A percentile compares a stretch with the other conserved stretches of the same genome.
Conservation (phyloP, 176 grass and related monocot species). For the Tillandsia leiboldiana region DNA sequence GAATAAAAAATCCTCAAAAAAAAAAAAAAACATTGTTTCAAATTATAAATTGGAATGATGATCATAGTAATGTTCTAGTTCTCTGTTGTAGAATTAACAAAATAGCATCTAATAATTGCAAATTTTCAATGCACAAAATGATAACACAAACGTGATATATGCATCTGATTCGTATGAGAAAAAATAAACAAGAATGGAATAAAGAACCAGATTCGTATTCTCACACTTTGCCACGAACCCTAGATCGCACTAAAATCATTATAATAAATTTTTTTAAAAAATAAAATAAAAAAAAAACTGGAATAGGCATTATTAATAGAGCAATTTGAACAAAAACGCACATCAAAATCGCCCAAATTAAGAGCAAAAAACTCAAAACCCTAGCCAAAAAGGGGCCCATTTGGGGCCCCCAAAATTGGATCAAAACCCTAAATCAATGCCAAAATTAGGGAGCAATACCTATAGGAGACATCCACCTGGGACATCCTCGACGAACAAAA, state of each 20-base stretch:
- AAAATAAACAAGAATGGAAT: background rate
- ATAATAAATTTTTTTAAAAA: background rate
- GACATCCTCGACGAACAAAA: constrained; percentile 46
- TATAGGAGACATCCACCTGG: constrained; percentile 55
- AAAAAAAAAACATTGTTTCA: too few species aligned
- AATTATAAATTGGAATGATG: too few species aligned
- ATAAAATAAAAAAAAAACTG: background rate
- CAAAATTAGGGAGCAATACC: constrained; percentile 22
- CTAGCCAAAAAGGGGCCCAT: background rate
- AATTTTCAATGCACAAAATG: too few species aligned
- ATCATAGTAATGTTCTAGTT: too few species aligned
- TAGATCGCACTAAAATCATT: background rate
- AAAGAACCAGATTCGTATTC: background rate
- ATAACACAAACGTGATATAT: too few species aligned
- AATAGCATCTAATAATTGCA: too few species aligned
- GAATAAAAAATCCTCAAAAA: too few species aligned
- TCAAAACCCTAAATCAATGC: background rate
- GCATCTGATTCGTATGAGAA: background rate
- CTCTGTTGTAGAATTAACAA: too few species aligned
- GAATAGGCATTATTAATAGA: background rate
- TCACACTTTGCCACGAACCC: background rate
- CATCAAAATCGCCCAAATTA: background rate
- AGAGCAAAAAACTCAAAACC: background rate
- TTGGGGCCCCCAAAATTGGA: background rate
- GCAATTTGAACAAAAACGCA: background rate